Conservation (phyloP, 371 early-diverging fungal species). For the Apophysomyces trapeziformis region DNA sequence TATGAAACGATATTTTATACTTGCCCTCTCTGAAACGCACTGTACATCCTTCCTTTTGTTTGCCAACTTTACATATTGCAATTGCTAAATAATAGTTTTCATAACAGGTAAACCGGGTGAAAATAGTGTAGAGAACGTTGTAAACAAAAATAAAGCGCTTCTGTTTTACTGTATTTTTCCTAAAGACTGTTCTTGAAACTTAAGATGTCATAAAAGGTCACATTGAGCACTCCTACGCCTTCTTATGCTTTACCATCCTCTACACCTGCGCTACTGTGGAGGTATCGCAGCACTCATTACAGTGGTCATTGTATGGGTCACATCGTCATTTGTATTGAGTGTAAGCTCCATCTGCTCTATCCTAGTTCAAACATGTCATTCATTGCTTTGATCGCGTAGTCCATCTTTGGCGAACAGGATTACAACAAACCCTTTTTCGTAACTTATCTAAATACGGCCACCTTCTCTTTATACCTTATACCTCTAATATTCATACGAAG, state of each 20-base stretch:
- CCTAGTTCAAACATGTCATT: background rate
- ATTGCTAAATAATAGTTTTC: background rate
- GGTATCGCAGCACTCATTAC: slow-evolving; percentile 59
- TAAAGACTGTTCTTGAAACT: background rate
- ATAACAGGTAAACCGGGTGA: background rate
- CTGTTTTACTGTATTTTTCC: too few species aligned
- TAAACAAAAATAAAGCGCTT: too few species aligned
- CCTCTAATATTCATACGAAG: background rate
- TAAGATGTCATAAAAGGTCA: background rate
- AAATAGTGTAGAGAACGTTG: too few species aligned
- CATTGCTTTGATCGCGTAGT: slow-evolving; percentile 23
- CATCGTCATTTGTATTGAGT: slow-evolving; percentile 67
- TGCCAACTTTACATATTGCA: background rate
- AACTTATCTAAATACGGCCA: slow-evolving; percentile 68
- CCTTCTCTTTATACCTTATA: slow-evolving; percentile 66
- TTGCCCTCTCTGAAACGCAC: slow-evolving; percentile 16
- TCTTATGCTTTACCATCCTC: background rate
- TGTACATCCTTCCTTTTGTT: background rate
- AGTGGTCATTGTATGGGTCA: slow-evolving; percentile 73
- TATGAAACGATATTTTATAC: slow-evolving; percentile 8
- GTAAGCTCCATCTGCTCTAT: slow-evolving; percentile 28
- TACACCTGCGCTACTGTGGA: slow-evolving; percentile 25
- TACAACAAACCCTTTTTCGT: slow-evolving; percentile 69
- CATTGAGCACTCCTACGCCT: background rate
- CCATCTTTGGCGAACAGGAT: slow-evolving; percentile 55